These are phyloP conservation scores for Dendrothele bispora DNA, from an alignment of 768 basidiomycete species.

Conservation along the genomic window DNA sequence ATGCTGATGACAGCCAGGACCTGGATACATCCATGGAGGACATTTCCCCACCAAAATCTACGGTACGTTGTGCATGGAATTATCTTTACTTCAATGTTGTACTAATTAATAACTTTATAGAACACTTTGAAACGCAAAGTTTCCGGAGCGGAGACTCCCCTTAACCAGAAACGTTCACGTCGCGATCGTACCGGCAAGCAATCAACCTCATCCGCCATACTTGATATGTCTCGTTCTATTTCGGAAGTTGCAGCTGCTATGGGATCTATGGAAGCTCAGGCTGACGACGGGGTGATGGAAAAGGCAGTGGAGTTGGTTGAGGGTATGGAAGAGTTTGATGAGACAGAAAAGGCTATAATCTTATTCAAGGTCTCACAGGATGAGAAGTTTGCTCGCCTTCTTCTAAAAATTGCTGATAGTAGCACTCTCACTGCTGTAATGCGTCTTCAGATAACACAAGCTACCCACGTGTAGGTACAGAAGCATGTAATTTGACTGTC, in stretches of 20 bases:
- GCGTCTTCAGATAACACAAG: neutral
- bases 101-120: neutral
- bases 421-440: neutral
- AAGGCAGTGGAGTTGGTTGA: neutral
- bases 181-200: neutral
- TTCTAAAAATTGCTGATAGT: neutral
- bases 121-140: neutral
- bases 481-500: no score
- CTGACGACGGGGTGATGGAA: neutral
- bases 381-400: neutral
- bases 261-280: neutral
- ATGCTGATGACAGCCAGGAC: neutral
- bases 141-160: neutral
- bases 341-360: neutral
- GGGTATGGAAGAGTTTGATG: neutral
- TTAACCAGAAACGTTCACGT: neutral
- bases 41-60: neutral
- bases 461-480: no score
- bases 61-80: neutral
- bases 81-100: neutral
- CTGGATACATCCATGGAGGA: neutral
- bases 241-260: neutral
- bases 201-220: neutral
- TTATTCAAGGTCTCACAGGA: neutral
- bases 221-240: neutral